Evolutionary conservation across 1,139 yeast species (phyloP), one percentile per base, ranked within the genome.

Genomic region (Protomyces inundatus): DNA sequence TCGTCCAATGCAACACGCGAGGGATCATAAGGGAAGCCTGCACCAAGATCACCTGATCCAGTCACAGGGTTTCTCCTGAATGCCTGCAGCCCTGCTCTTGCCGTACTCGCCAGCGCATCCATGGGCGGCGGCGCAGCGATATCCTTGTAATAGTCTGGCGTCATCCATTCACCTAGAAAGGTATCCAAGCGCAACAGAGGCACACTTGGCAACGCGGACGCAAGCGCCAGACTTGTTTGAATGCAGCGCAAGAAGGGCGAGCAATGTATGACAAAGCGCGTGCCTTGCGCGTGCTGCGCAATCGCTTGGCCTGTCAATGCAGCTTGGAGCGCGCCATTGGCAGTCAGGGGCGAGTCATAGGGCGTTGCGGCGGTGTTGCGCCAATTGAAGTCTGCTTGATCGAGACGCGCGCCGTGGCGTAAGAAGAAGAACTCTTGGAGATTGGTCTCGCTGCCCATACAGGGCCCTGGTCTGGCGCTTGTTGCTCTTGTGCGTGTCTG

Each of bases 201-300:
- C 14, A 33, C 23, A n/a, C 53, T 16, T 1, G 59, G 39, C 33
- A 57, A 14, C 33, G 45, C 45, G 6, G 55, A 60, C 12, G 75
- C 75, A 30, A 76, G 68, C 36, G 69, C 66, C 9, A 68, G 67
- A 2, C 79, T 75, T 0, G 79, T 77, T 66, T 76, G 75, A 5
- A 71, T 76, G 60, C 79, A 77, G 30, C 79, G 71, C 61, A 75
- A 68, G 65, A 76, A 77, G 14, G 79, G 79, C 23, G 79, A 76
- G 12, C 73, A 65, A 65, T 76, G 77, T 12, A 77, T 68, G 50
- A 68, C 66, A 46, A 72, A 64, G 66, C 42, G 65, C 36, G 34
- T 35, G 6, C 48, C 58, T 48, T 40, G 50, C 14, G 50, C 50
- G 32, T 55, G 55, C 14, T 46, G 60, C 7, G 54, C 32, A 6